phyloP scores from a whole-genome alignment of 2,329 filamentous ascomycete genomes.

The Ophiostoma fasciatum region DNA sequence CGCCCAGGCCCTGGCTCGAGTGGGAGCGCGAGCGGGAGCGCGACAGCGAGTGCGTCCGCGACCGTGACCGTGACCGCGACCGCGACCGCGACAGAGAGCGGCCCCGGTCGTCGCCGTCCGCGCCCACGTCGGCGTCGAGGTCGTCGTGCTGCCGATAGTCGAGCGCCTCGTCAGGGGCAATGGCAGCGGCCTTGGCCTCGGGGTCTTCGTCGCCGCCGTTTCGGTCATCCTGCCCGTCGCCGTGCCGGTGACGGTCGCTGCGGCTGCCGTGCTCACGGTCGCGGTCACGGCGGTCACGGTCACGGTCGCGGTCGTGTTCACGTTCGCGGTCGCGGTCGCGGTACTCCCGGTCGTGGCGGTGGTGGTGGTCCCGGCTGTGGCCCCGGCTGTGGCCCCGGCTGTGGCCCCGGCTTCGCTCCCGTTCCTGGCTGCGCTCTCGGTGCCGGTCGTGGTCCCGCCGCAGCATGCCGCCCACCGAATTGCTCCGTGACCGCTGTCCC shows the following conservation, averaged over 20 bases:
- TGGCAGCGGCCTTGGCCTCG: too few species aligned
- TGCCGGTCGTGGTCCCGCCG: conserved; percentile 21
- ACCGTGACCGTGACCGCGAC: too few species aligned
- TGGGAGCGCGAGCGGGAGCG: too few species aligned
- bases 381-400: conserved; percentile 15
- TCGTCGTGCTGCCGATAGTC: conserved; percentile 8
- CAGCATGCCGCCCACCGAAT: conserved; percentile 22
- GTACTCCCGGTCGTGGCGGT: too few species aligned
- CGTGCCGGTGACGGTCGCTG: conserved; percentile 16
- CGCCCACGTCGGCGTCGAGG: neutral
- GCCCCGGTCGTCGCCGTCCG: neutral
- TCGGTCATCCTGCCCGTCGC: neutral
- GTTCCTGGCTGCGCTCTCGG: conserved; percentile 15
- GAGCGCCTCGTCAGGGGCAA: too few species aligned
- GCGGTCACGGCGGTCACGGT: conserved; percentile 17
- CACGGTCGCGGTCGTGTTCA: conserved; percentile 17
- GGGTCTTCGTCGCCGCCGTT: neutral
- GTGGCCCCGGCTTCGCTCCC: conserved; percentile 19
- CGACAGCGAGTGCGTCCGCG: too few species aligned
- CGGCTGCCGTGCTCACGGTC: conserved; percentile 14
- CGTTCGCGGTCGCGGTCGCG: too few species aligned
- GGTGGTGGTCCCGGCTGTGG: conserved; percentile 15
- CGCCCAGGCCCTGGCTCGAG: too few species aligned
- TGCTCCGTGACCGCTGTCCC: conserved; percentile 28
- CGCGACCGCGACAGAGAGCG: conserved; percentile 7